These are phyloP conservation scores for Ceratocystis albifundus DNA, from an alignment of 2,329 filamentous ascomycete species.

Conservation along the genomic window DNA sequence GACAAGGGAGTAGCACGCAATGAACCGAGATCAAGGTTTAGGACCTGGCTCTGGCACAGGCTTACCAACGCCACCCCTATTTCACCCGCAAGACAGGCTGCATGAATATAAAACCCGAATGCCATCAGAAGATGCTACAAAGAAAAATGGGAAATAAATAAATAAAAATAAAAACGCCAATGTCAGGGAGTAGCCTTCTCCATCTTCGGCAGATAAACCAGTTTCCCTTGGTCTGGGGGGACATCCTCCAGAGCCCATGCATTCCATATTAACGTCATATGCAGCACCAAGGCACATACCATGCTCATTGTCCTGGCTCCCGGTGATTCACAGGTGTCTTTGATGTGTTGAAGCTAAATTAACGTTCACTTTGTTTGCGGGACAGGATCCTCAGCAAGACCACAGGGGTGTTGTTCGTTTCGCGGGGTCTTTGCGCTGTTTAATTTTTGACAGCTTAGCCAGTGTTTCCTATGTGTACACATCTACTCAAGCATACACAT, in stretches of 20 bases:
- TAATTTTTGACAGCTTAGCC: neutral
- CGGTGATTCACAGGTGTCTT: constrained; percentile 10
- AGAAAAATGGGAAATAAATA: no score
- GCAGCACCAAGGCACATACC: neutral
- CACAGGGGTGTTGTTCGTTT: constrained; percentile 5
- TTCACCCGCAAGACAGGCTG: no score
- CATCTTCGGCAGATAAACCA: neutral
- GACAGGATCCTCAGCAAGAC: neutral
- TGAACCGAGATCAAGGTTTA: no score
- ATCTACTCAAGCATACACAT: neutral
- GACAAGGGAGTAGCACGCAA: no score
- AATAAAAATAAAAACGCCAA: neutral
- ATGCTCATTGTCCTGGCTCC: neutral
- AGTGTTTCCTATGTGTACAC: neutral
- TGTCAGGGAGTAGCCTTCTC: neutral
- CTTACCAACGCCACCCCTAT: no score
- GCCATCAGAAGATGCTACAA: neutral
- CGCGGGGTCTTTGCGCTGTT: constrained; percentile 3
- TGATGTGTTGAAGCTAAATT: constrained; percentile 6
- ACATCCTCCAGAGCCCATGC: neutral
- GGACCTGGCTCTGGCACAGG: no score
- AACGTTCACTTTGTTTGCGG: neutral
- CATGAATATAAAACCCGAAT: no score
- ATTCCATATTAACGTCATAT: constrained; percentile 6
- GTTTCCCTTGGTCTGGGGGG: neutral